phyloP scores from a whole-genome alignment of 202 grass and related monocot genomes.

The Musa balbisiana region DNA sequence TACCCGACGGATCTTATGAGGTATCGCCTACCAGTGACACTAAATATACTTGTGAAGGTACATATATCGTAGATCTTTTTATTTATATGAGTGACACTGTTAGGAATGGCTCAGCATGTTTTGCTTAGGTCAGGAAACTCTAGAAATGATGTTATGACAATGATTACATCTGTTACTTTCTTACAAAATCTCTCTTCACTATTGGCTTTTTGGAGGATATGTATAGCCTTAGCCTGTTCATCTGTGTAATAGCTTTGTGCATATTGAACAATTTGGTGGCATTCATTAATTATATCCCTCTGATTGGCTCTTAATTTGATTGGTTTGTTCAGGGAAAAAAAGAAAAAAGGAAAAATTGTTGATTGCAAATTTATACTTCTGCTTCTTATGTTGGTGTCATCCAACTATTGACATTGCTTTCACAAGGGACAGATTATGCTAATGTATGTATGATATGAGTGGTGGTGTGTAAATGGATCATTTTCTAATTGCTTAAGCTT shows the following conservation, averaged over 20 bases:
- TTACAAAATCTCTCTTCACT: neutral
- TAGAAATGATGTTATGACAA: neutral
- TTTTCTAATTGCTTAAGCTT: too few relatives aligned
- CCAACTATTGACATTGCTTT: too few relatives aligned
- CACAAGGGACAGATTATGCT: too few relatives aligned
- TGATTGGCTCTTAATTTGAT: too few relatives aligned
- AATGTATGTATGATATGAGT: too few relatives aligned
- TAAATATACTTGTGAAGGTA: neutral
- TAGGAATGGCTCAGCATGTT: neutral
- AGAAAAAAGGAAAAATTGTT: too few relatives aligned
- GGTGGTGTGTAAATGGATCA: too few relatives aligned
- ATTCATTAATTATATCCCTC: neutral
- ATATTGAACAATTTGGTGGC: neutral
- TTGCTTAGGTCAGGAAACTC: neutral
- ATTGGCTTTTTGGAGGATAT: neutral
- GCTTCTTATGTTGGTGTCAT: too few relatives aligned
- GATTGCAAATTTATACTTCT: too few relatives aligned
- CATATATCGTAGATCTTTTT: neutral
- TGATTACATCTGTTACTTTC: neutral
- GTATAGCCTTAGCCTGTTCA: neutral
- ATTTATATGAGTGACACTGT: neutral
- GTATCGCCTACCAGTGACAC: too few relatives aligned
- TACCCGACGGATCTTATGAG: neutral
- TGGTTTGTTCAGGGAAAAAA: too few relatives aligned
- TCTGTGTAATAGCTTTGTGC: slow-evolving; percentile 3